Conservation (phyloP, 148 eudicot species). For the Silene latifolia region DNA sequence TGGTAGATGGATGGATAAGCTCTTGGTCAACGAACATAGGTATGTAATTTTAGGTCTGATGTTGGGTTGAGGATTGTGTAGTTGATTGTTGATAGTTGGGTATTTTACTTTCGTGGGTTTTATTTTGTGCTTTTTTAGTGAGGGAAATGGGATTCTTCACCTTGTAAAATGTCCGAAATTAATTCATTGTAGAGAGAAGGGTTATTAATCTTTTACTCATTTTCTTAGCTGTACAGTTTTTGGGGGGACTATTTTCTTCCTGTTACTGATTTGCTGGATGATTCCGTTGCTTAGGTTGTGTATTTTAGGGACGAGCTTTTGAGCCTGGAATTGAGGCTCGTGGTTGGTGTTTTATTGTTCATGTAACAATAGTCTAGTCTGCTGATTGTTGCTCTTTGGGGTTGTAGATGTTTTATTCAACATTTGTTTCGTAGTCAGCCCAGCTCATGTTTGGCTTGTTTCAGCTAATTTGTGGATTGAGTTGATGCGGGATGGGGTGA, state of each 20-base stretch:
- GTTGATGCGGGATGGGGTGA: background rate
- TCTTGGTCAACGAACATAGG: slow-evolving; percentile 21
- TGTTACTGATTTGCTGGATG: background rate
- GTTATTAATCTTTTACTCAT: background rate
- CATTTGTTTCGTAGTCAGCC: background rate
- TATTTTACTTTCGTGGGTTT: background rate
- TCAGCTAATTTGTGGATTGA: background rate
- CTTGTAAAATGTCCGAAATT: background rate
- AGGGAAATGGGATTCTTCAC: background rate
- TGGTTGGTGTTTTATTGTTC: slow-evolving; percentile 1
- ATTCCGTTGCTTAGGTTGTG: background rate
- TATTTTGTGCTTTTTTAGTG: background rate
- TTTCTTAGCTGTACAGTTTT: background rate
- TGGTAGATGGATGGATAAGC: background rate
- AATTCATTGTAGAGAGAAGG: background rate
- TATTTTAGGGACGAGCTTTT: background rate
- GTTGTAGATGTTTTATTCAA: background rate
- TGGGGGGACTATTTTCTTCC: background rate
- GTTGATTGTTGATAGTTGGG: background rate
- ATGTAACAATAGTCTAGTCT: background rate
- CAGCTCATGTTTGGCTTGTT: background rate
- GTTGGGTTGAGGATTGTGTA: background rate
- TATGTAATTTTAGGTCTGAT: background rate
- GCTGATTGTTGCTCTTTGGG: slow-evolving; percentile 5
- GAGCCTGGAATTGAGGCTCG: background rate